Base-by-base conservation (phyloP, 2,329 filamentous ascomycete genomes). In the Cytospora chrysosperma region DNA sequence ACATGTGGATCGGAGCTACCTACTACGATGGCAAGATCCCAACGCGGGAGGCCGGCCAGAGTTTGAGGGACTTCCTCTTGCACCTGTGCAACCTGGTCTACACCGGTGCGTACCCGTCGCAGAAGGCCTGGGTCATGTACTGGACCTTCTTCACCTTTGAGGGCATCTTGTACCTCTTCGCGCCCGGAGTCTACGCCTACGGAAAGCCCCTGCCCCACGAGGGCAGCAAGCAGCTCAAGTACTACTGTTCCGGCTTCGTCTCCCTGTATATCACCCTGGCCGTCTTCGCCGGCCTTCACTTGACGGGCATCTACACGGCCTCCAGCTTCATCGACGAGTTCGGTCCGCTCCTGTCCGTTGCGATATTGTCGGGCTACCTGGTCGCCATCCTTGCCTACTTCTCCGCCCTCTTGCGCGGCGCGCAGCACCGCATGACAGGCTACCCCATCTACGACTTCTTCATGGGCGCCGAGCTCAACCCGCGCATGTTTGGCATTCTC, bases 1-100 rank as follows among this genome's bases (percentile, higher is more conserved):
- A 97, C 80, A 97, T 99, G 93, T 98, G 93, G 93, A 88, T 96
- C 76, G 95, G 95, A 57, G 91, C 94, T 37, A 93, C 89, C 56
- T 97, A 94, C 79, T 99, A 97, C 78, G 81, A 92, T 73, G 94
- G 94, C 70, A 88, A 90, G 67, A 82, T 96, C 58, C 95, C 95
- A 19, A 78, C 80, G 51, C 90, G 87, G 1, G 78, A 79, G 2
- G 74, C 85, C 51, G 90, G 85, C 50, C 84, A 96, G 80, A 88
- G 82, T 69, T 85, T 86, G 74, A 69, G 72, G 15, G 88, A 94
- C 21, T 98, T 97, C 74, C 81, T 85, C 61, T 77, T 81, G 63
- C 88, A 96, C 68, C 77, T 98, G 74, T 83, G 79, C 68, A 73
- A 88, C 67, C 81, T 97, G 66, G 87, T 91, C 60, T 95, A 93